Base-by-base conservation (phyloP, 805 yeast genomes). In the Starmerella apicola region DNA sequence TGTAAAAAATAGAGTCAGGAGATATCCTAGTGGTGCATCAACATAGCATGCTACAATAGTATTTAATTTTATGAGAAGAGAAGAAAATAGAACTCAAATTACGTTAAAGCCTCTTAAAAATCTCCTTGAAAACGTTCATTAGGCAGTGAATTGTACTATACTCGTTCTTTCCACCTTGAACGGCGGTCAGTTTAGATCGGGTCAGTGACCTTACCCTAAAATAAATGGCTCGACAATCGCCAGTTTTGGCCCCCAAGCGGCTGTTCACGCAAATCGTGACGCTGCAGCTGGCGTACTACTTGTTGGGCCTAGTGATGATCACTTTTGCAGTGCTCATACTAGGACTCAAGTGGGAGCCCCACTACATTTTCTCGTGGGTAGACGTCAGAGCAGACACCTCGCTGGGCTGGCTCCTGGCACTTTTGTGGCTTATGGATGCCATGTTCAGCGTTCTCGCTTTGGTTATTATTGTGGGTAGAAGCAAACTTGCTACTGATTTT, bases 401-500 rank as follows among this genome's bases (percentile, higher is more conserved):
- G 1, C 64, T 81, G 56, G 97, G 97, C 2, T 64, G 85, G 55
- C 75, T 81, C 0, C 60, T 88, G 32, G 71, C 78, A 26, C 57
- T 72, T 6, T 59, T 86, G 41, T 88, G 97, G 97, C 63, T 88
- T 13, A 58, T 84, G 36, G 94, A 81, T 56, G 69, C 95, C 0
- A 66, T 91, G 32, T 64, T 91, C 30, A 79, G 94, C 50, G 95
- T 85, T 1, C 59, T 83, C 9, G 84, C 83, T 55, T 76, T 88
- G 54, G 83, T 94, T 1, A 61, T 86, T 2, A 76, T 88, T 21
- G 95, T 88, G 10, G 95, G 97, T 0, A 67, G 97, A 42, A 81
- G 94, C 31, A 91, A 88, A 58, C 64, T 88, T 36, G 97, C 96
- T 0, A 81, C 95, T 81, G 98, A 88, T 61, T 88, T 91, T 63